A percentile compares a stretch with the other conserved stretches of the same genome.
These are phyloP conservation scores for Ogataea populi-albae DNA, from an alignment of 805 yeast species.

Conservation along the genomic window DNA sequence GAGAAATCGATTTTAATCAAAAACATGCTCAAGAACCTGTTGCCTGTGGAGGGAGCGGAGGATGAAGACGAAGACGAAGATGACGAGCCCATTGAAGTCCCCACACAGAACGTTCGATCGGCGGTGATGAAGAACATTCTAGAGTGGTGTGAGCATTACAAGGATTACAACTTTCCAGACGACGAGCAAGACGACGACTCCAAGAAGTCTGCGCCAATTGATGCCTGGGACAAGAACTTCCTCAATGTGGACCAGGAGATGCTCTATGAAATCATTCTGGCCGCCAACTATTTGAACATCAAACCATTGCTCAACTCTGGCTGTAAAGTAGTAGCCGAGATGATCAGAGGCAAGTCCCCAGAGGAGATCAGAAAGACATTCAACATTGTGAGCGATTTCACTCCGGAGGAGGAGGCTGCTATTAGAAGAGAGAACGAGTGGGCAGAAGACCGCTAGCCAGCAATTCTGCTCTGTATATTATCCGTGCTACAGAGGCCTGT, in stretches of 20 bases:
- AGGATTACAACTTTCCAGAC: constrained; percentile 71
- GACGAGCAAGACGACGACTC: constrained; percentile 81
- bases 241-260: constrained; percentile 90
- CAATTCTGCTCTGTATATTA: too few species aligned
- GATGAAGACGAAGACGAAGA: constrained; percentile 44
- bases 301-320: constrained; percentile 75
- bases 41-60: constrained; percentile 35
- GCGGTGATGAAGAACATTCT: constrained; percentile 85
- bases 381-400: constrained; percentile 77
- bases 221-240: constrained; percentile 94
- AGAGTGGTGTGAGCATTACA: constrained; percentile 96
- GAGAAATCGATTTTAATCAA: constrained; percentile 82
- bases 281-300: constrained; percentile 78
- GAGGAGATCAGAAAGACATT: constrained; percentile 78
- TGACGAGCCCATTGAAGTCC: constrained; percentile 73
- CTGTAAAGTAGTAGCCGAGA: constrained; percentile 78
- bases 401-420: constrained; percentile 86
- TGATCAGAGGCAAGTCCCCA: constrained; percentile 78
- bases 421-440: constrained; percentile 85
- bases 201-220: constrained; percentile 85
- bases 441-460: constrained; percentile 81
- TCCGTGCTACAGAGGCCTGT: too few species aligned
- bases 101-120: constrained; percentile 86
- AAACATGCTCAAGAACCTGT: constrained; percentile 76
- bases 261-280: constrained; percentile 76